phyloP scores from a whole-genome alignment of 441 rosid genomes.

The Syzygium malaccense region DNA sequence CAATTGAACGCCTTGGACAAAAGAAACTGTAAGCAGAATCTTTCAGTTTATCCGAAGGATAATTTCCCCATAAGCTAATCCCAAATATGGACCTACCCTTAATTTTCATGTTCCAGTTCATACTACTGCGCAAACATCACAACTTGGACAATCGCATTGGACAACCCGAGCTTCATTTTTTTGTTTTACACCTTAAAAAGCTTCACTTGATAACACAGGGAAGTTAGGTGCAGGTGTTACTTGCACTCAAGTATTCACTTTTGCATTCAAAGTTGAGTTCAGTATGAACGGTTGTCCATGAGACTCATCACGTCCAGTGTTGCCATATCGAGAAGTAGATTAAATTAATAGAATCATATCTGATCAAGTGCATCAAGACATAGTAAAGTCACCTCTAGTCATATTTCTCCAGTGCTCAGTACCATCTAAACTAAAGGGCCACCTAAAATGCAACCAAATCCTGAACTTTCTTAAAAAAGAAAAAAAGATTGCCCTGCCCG shows the following conservation, averaged over 20 bases:
- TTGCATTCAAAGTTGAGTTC: not conserved
- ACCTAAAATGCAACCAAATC: not conserved
- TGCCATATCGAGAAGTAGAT: not conserved
- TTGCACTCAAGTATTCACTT: not conserved
- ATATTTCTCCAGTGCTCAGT: not conserved
- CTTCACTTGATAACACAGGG: not conserved
- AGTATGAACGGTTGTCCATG: not conserved
- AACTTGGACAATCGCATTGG: not conserved
- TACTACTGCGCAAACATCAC: not conserved
- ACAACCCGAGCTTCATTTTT: not conserved
- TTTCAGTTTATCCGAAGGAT: not conserved
- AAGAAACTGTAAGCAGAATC: not conserved
- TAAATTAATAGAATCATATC: not conserved
- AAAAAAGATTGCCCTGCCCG: not conserved
- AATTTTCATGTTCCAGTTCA: not conserved
- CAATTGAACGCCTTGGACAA: not conserved
- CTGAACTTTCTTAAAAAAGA: not conserved
- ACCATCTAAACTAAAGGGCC: not conserved
- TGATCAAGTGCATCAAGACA: not conserved
- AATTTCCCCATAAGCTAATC: not conserved
- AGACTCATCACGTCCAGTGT: not conserved
- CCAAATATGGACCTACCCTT: not conserved
- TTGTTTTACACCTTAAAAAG: not conserved
- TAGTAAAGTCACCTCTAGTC: not conserved
- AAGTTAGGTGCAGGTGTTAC: not conserved